phyloP scores from a whole-genome alignment of 768 basidiomycete species.

The Rhizopogon sp. region DNA sequence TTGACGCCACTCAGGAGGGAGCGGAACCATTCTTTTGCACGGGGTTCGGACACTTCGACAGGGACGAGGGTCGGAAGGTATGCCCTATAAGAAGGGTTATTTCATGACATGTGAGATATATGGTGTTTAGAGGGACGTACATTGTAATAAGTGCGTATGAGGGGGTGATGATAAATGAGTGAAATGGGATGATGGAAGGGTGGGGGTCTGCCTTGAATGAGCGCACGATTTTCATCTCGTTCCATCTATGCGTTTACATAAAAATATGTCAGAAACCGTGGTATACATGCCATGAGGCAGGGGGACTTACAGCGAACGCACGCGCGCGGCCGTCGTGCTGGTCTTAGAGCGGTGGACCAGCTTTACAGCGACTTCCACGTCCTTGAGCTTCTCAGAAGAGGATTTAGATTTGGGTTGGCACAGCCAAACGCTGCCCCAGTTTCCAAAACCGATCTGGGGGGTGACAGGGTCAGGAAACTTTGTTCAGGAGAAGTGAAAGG shows the following conservation, averaged over 20 bases:
- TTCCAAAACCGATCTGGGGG: slow-evolving; percentile 80
- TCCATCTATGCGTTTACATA: slow-evolving; percentile 58
- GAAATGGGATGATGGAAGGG: slow-evolving; percentile 89
- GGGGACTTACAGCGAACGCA: slow-evolving; percentile 71
- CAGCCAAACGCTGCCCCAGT: slow-evolving; percentile 91
- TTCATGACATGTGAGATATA: slow-evolving; percentile 7
- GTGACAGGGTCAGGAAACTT: slow-evolving; percentile 5
- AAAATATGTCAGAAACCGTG: not conserved
- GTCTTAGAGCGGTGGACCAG: slow-evolving; percentile 83
- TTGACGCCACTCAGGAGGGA: slow-evolving; percentile 78
- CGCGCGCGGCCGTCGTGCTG: slow-evolving; percentile 82
- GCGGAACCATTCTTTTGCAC: slow-evolving; percentile 78
- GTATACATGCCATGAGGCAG: not conserved
- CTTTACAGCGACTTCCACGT: slow-evolving; percentile 78
- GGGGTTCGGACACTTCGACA: slow-evolving; percentile 77
- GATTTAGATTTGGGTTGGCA: slow-evolving; percentile 54
- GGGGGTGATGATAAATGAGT: slow-evolving; percentile 90
- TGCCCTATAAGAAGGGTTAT: slow-evolving; percentile 47
- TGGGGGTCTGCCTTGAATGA: slow-evolving; percentile 81
- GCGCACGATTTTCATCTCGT: slow-evolving; percentile 95
- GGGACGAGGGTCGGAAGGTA: slow-evolving; percentile 83
- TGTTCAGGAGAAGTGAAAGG: not conserved
- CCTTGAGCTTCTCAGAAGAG: slow-evolving; percentile 36
- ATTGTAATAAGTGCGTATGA: slow-evolving; percentile 90
- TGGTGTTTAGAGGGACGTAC: slow-evolving; percentile 40